Evolutionary conservation across 352 stramenopile genomes (phyloP), one percentile per base, ranked within the genome.

Genomic region (Globisporangium nunn): DNA sequence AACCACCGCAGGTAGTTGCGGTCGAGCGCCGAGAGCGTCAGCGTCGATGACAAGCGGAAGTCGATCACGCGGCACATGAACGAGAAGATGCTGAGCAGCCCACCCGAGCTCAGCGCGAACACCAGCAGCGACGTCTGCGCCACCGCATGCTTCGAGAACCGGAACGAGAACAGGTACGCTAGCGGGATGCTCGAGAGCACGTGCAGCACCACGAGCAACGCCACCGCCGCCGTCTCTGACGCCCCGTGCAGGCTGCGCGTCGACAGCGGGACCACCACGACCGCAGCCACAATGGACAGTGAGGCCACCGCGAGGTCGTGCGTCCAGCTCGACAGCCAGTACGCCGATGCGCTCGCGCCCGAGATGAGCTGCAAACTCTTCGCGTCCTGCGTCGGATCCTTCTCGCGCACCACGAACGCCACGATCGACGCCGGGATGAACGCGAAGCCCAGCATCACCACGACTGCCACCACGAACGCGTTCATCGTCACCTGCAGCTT

Each of bases 331-430:
- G 71, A 53, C 2, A 77, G 48, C 73, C 73, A 82, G 47, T 80
- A 82, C 0, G 73, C 70, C 4, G 58, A 62, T 11, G 68, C 37
- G 29, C 64, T 67, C 8, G 73, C 62, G 6, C 71, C 73, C 31
- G 65, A 76, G 45, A 78, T 75, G 14, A 82, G 44, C 60, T 82
- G 73, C n/a, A 79, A 54, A 12, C 54, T 66, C 65, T 78, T 82
- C 41, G 73, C 64, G 56, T 82, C 73, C 60, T 80, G 73, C 30
- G 65, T 69, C 53, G 71, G 70, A 18, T 76, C 56, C 54, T 81
- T 81, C 50, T 83, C 73, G 10, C 64, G 59, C 33, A 83, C 73
- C 23, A 77, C 53, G 49, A 83, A 81, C 23, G 68, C 71, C 2
- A 83, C 70, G 30, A 78, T 61, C 1, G 66, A 49, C 7, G 73